Percentiles rank a stretch among this genome's conserved stretches.
Conservation (phyloP, 176 grass and related monocot genomes). For the Hsuehochloa calcarea region DNA sequence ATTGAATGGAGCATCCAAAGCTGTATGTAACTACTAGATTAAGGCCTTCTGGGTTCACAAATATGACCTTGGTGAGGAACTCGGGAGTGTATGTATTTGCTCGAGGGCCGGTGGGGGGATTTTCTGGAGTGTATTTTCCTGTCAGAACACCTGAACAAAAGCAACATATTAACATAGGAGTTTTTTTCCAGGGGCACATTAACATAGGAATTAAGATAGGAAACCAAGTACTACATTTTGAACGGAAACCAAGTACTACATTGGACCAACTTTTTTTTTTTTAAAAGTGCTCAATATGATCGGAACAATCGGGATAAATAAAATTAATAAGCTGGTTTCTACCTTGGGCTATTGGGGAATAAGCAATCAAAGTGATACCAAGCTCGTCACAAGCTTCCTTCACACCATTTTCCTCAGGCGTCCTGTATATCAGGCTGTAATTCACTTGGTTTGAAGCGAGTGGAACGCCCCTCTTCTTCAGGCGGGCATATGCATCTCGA, state of each 20-base stretch:
- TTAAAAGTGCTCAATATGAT: neutral
- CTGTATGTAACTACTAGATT: neutral
- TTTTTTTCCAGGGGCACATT: no score
- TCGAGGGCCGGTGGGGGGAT: constrained; percentile 39
- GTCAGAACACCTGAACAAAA: constrained; percentile 43
- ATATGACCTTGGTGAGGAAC: constrained; percentile 37
- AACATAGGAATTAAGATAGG: neutral
- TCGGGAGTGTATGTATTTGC: constrained; percentile 50
- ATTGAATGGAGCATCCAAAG: neutral
- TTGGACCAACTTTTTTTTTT: no score
- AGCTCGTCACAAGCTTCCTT: constrained; percentile 75
- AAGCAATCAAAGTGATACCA: constrained; percentile 73
- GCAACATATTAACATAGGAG: neutral
- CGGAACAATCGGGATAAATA: no score
- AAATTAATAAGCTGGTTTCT: neutral
- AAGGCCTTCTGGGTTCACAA: neutral
- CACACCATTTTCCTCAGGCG: constrained; percentile 67
- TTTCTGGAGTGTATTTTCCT: constrained; percentile 45
- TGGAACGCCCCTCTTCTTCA: constrained; percentile 43
- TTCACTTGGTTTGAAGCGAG: constrained; percentile 84
- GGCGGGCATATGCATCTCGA: constrained; percentile 19
- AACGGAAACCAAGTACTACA: neutral
- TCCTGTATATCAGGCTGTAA: constrained; percentile 74
- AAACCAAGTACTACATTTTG: no score
- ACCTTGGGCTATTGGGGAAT: constrained; percentile 80